Base-by-base conservation (phyloP, 805 yeast species). In the Wickerhamomyces rabaulensis region DNA sequence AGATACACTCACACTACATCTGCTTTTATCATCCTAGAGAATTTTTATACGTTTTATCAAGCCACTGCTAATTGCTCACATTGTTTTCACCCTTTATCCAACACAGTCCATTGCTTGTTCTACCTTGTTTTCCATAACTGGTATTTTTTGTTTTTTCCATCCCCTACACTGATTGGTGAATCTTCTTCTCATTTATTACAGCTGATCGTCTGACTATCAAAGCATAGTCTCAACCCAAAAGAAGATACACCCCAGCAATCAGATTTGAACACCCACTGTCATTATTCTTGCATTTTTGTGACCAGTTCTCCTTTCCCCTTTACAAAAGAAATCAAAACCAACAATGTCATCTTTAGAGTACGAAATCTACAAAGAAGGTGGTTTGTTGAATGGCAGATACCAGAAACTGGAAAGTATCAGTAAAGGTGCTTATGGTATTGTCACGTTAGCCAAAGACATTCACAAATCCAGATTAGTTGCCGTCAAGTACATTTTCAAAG, bases 381-480 rank as follows among this genome's bases (percentile, higher is more conserved):
- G 70, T 17, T 70, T 85, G 40, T 69, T 88, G 47, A 75, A 81
- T 49, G 72, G 72, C 45, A 71, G 86, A 46, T 92, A 89, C 67
- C 68, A 71, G 48, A 83, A 83, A 55, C 73, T 89, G 20, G 80
- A 79, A 48, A 87, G 82, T 60, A 78, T 92, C 49, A 87, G 91
- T 60, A 91, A 88, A 64, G 98, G 98, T 26, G 88, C 97, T 0
- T 92, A 88, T 65, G 98, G 98, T 43, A 77, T 86, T 41, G 98
- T 92, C 9, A 82, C 95, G 2, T 73, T 92, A 22, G 97, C 96
- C 9, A 82, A 80, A 57, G 96, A 92, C 63, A 55, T 65, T 4
- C 53, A 56, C 20, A 72, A 74, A 22, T 66, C 70, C 35, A 68
- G 71, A 46, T 66, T 86, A 41, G 95, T 87, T 25, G 98, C 97